phyloP scores from a whole-genome alignment of 495 filamentous ascomycete species.

The Aspergillus indologenus region DNA sequence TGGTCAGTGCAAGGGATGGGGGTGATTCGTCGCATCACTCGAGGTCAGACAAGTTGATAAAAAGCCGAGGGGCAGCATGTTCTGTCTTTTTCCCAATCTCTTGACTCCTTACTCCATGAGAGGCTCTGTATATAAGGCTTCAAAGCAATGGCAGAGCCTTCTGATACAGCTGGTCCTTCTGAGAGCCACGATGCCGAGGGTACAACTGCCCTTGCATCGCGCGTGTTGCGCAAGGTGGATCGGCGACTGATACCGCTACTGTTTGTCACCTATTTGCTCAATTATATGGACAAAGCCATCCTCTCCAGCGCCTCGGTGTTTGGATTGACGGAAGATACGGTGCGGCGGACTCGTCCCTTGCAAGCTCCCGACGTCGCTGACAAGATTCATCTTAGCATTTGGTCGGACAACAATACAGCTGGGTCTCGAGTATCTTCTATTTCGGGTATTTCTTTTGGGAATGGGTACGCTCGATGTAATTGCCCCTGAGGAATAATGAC shows the following conservation, averaged over 20 bases:
- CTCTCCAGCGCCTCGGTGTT: constrained; percentile 53
- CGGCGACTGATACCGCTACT: constrained; percentile 42
- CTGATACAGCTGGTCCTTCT: background rate
- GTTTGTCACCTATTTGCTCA: constrained; percentile 33
- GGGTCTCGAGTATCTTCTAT: constrained; percentile 59
- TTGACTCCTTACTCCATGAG: background rate
- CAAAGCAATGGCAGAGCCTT: background rate
- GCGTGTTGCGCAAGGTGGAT: constrained; percentile 45
- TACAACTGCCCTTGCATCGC: background rate
- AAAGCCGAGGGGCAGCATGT: background rate
- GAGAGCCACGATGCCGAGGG: background rate
- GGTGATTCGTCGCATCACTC: background rate
- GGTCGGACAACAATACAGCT: constrained; percentile 55
- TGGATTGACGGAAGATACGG: constrained; percentile 43
- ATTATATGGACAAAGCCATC: constrained; percentile 53
- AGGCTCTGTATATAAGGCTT: background rate
- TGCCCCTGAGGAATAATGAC: constrained; percentile 24
- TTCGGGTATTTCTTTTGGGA: constrained; percentile 54
- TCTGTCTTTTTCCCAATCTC: no score
- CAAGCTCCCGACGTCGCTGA: constrained; percentile 18
- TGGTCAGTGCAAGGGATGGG: background rate
- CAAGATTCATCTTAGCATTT: constrained; percentile 35
- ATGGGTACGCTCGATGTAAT: constrained; percentile 7
- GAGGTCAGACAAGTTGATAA: background rate
- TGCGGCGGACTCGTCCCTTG: constrained; percentile 7